A percentile compares a stretch with the other conserved stretches of the same genome.
These are phyloP conservation scores for Ophiostoma ulmi DNA, from an alignment of 2,329 filamentous ascomycete species.

Conservation along the genomic window DNA sequence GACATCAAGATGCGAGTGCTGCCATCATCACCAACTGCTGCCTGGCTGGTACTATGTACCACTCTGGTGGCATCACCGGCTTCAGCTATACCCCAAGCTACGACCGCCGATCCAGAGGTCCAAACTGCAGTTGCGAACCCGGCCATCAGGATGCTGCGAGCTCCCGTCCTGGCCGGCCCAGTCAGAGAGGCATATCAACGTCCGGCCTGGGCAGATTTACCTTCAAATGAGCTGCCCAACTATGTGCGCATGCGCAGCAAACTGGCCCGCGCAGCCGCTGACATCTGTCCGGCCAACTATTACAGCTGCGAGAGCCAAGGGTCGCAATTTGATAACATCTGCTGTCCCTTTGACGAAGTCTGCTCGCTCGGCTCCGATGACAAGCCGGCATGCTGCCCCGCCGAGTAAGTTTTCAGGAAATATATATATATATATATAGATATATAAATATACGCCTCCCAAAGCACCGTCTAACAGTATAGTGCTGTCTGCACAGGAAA, in stretches of 20 bases:
- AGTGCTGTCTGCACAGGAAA: slow-evolving; percentile 53
- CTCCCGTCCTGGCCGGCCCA: background rate
- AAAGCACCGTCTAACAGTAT: slow-evolving; percentile 39
- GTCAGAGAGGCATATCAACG: background rate
- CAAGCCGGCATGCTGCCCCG: slow-evolving; percentile 51
- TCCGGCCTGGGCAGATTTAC: background rate
- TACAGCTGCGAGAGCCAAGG: slow-evolving; percentile 49
- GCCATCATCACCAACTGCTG: background rate
- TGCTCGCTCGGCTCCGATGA: slow-evolving; percentile 48
- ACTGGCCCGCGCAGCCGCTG: background rate
- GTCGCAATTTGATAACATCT: slow-evolving; percentile 44
- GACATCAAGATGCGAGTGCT: background rate
- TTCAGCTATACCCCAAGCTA: background rate
- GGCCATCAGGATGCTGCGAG: background rate
- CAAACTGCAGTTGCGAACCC: background rate
- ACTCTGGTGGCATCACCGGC: background rate
- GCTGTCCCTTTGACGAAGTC: slow-evolving; percentile 47
- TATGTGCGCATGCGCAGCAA: background rate
- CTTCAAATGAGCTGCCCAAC: background rate
- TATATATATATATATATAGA: too few species aligned
- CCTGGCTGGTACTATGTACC: background rate
- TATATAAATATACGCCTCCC: too few species aligned
- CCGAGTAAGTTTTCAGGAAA: slow-evolving; percentile 38
- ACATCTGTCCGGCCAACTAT: slow-evolving; percentile 45
- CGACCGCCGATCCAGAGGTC: background rate